These are phyloP conservation scores for Aphanomyces euteiches DNA, from an alignment of 352 stramenopile species.

Conservation along the genomic window DNA sequence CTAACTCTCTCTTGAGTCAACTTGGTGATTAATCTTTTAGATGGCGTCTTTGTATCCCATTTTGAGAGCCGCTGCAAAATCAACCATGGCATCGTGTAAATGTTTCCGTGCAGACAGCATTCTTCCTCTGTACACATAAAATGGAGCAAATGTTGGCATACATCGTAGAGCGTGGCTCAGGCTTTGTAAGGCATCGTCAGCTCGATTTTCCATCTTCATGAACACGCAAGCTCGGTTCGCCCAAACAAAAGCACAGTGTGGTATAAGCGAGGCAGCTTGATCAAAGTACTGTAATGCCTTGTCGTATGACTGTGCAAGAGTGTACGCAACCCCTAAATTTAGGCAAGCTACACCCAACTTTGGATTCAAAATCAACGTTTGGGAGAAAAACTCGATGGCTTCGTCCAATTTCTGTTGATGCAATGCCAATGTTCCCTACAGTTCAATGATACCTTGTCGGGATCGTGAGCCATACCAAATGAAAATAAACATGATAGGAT, in stretches of 20 bases:
- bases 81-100: slow-evolving; percentile 72
- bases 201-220: slow-evolving; percentile 34
- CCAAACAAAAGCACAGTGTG: slow-evolving; percentile 60
- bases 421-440: slow-evolving; percentile 48
- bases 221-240: slow-evolving; percentile 64
- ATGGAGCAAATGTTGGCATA: slow-evolving; percentile 61
- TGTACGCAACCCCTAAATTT: slow-evolving; percentile 50
- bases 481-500: slow-evolving; percentile 52
- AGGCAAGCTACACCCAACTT: slow-evolving; percentile 54
- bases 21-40: slow-evolving; percentile 36
- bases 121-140: slow-evolving; percentile 61
- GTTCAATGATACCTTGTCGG: background rate
- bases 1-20: too few relatives aligned
- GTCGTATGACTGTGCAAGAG: slow-evolving; percentile 40
- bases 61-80: slow-evolving; percentile 69
- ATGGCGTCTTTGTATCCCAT: slow-evolving; percentile 70
- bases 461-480: slow-evolving; percentile 34
- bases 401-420: slow-evolving; percentile 42
- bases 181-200: slow-evolving; percentile 44
- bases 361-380: slow-evolving; percentile 47
- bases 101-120: slow-evolving; percentile 69
- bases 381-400: slow-evolving; percentile 39
- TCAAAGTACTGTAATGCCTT: slow-evolving; percentile 50
- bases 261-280: slow-evolving; percentile 44
- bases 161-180: slow-evolving; percentile 69